A percentile compares a stretch with the other conserved stretches of the same genome.
Conservation (phyloP, 495 filamentous ascomycete species). For the Letharia lupina region DNA sequence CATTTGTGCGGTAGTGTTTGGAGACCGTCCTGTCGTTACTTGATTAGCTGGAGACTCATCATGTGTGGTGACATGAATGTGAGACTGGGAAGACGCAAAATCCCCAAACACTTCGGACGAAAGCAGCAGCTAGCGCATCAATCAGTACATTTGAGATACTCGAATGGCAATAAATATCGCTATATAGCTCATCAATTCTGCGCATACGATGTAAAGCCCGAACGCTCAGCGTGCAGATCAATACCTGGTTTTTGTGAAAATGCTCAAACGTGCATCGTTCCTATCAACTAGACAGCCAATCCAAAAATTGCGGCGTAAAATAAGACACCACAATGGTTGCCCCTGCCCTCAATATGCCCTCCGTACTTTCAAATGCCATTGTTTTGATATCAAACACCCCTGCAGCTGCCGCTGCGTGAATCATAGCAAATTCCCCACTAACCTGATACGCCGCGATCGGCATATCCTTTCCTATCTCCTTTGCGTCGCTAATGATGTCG, state of each 20-base stretch:
- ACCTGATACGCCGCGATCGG: slow-evolving; percentile 95
- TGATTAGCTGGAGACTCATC: not conserved
- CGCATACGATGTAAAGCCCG: not conserved
- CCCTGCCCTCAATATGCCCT: slow-evolving; percentile 87
- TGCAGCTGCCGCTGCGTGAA: slow-evolving; percentile 88
- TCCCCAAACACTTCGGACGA: not conserved
- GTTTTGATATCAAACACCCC: slow-evolving; percentile 95
- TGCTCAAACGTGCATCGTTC: not conserved
- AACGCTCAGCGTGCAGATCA: not conserved
- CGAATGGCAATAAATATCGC: not conserved
- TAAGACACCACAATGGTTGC: slow-evolving; percentile 89
- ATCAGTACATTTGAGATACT: not conserved
- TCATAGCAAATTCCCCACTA: slow-evolving; percentile 96
- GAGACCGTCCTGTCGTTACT: not conserved
- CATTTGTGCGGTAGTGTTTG: not conserved
- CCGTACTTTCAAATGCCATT: slow-evolving; percentile 90
- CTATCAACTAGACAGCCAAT: slow-evolving; percentile 52
- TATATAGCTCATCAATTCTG: not conserved
- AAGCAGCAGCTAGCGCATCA: not conserved
- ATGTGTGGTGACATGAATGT: not conserved
- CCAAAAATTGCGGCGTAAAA: slow-evolving; percentile 87
- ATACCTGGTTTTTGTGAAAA: not conserved
- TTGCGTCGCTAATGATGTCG: slow-evolving; percentile 93
- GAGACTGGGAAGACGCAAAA: not conserved
- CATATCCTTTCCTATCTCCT: slow-evolving; percentile 81